A percentile compares a stretch with the other conserved stretches of the same genome.
These are phyloP conservation scores for Arabidopsis arenosa DNA, from an alignment of 345 rosid genomes.

Conservation along the genomic window DNA sequence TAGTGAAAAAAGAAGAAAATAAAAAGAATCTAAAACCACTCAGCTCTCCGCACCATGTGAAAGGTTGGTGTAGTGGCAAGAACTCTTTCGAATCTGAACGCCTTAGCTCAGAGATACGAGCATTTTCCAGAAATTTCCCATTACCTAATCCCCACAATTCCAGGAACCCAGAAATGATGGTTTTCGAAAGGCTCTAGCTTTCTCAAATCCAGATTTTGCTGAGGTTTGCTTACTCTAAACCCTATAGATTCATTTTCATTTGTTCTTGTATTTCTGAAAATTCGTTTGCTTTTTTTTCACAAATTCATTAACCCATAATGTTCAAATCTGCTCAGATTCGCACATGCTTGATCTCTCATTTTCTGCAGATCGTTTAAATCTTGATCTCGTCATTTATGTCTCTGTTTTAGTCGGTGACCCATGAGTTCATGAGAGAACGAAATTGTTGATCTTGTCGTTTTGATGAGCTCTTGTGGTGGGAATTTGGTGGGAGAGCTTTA, in stretches of 20 bases:
- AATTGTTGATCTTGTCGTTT: conserved; percentile 28
- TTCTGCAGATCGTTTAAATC: conserved; percentile 29
- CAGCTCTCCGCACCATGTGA: conserved; percentile 48
- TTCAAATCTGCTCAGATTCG: conserved; percentile 37
- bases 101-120: conserved; percentile 13
- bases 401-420: conserved; percentile 40
- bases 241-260: conserved; percentile 23
- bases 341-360: conserved; percentile 37
- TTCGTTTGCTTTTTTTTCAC: background rate
- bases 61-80: conserved; percentile 46
- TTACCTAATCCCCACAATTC: conserved; percentile 21
- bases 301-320: background rate
- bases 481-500: conserved; percentile 28
- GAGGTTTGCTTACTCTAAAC: conserved; percentile 42
- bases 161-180: conserved; percentile 7
- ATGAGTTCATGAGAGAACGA: conserved; percentile 36
- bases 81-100: conserved; percentile 48
- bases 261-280: background rate
- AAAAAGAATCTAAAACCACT: conserved; percentile 40
- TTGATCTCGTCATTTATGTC: background rate
- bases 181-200: conserved; percentile 20
- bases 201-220: conserved; percentile 21
- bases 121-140: conserved; percentile 16
- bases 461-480: conserved; percentile 18
- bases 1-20: background rate